Percentiles rank a stretch among this genome's conserved stretches.
phyloP scores from a whole-genome alignment of 1,284 basidiomycete species.

The Rhizoctonia solani region DNA sequence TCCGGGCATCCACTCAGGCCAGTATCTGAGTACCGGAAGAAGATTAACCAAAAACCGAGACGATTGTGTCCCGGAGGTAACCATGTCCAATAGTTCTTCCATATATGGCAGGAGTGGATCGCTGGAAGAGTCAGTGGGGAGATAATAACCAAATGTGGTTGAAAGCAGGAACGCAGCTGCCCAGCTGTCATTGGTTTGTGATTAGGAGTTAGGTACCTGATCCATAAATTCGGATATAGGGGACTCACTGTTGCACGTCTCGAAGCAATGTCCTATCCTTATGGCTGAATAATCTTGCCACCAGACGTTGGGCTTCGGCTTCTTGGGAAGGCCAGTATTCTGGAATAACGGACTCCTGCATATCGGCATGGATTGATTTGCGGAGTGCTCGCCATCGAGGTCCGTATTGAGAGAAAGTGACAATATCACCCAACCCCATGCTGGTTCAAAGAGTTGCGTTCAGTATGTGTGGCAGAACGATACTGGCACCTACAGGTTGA shows the following conservation, averaged over 20 bases:
- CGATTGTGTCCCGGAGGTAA: neutral
- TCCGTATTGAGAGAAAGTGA: slow-evolving; percentile 6
- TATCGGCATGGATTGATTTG: slow-evolving; percentile 12
- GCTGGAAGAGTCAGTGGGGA: neutral
- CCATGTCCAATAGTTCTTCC: neutral
- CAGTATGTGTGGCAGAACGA: neutral
- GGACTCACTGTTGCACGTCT: slow-evolving; percentile 23
- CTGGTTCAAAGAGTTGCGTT: neutral
- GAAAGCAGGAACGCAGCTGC: slow-evolving; percentile 11
- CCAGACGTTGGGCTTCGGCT: slow-evolving; percentile 1
- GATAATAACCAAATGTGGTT: slow-evolving; percentile 14
- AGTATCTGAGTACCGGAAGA: slow-evolving; percentile 9
- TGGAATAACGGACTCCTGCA: slow-evolving; percentile 17
- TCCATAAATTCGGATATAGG: neutral
- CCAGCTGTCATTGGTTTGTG: neutral
- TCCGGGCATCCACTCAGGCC: slow-evolving; percentile 32
- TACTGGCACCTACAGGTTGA: neutral
- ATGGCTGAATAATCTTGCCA: slow-evolving; percentile 2
- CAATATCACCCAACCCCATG: slow-evolving; percentile 11
- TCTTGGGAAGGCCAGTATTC: slow-evolving; percentile 19
- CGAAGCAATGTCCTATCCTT: neutral
- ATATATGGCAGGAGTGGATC: slow-evolving; percentile 10
- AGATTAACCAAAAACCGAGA: slow-evolving; percentile 17
- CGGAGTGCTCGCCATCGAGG: slow-evolving; percentile 24
- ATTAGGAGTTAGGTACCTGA: neutral